Conservation (phyloP, 1,139 yeast species). For the Geotrichum europaeum region DNA sequence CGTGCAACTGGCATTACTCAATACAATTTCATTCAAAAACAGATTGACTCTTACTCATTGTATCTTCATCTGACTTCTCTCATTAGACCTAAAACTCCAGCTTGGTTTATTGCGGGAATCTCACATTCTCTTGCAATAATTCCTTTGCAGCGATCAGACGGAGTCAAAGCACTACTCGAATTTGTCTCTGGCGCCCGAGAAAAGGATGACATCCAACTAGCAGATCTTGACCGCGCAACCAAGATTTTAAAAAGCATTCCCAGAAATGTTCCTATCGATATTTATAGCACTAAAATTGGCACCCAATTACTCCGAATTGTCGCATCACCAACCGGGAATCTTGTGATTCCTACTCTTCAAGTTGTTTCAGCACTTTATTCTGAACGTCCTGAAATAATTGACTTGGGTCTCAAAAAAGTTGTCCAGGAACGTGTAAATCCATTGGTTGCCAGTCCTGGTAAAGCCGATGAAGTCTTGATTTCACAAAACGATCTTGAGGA, state of each 20-base stretch:
- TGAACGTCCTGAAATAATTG: slow-evolving; percentile 47
- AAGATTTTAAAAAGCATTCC: slow-evolving; percentile 61
- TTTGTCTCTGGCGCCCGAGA: slow-evolving; percentile 73
- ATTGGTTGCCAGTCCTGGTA: background rate
- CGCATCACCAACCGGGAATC: slow-evolving; percentile 32
- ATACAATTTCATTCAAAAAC: slow-evolving; percentile 19
- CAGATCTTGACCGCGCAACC: slow-evolving; percentile 60
- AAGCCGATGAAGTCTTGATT: slow-evolving; percentile 27
- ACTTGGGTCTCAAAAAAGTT: slow-evolving; percentile 49
- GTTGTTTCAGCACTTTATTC: slow-evolving; percentile 49
- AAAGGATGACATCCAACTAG: slow-evolving; percentile 54
- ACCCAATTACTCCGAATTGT: slow-evolving; percentile 54
- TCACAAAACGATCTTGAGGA: slow-evolving; percentile 52
- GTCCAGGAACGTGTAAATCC: slow-evolving; percentile 19
- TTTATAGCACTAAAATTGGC: slow-evolving; percentile 54
- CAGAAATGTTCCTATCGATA: slow-evolving; percentile 39
- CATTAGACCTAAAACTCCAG: slow-evolving; percentile 28
- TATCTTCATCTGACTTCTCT: slow-evolving; percentile 29
- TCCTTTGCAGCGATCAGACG: slow-evolving; percentile 58
- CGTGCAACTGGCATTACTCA: slow-evolving; percentile 3
- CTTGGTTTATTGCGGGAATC: slow-evolving; percentile 31
- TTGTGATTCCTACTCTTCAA: slow-evolving; percentile 53
- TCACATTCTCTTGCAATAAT: slow-evolving; percentile 47
- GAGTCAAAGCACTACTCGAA: slow-evolving; percentile 67
- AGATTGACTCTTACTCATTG: slow-evolving; percentile 33